A percentile compares a stretch with the other conserved stretches of the same genome.
Conservation (phyloP, 768 basidiomycete species). For the Lyophyllum shimeji region DNA sequence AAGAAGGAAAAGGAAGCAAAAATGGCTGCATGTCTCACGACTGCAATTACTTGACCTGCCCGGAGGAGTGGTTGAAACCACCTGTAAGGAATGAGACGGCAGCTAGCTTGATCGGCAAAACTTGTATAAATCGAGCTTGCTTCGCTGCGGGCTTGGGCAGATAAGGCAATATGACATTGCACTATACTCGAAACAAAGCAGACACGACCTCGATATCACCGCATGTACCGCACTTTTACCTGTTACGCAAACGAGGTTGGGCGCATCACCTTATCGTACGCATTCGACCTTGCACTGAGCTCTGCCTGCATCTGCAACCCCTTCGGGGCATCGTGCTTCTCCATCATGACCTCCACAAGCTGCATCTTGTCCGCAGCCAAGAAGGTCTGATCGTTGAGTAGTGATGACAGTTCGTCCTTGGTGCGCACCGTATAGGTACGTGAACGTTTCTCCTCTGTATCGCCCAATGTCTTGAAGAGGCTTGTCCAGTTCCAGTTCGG, state of each 20-base stretch:
- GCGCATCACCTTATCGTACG: constrained; percentile 28
- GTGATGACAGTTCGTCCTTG: constrained; percentile 61
- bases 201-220: not conserved
- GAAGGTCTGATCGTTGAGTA: constrained; percentile 68
- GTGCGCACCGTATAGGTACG: constrained; percentile 67
- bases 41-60: constrained; percentile 35
- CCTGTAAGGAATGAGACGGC: not conserved
- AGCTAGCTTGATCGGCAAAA: not conserved
- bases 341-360: constrained; percentile 81
- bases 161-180: not conserved
- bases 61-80: constrained; percentile 35
- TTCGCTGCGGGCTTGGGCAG: not conserved
- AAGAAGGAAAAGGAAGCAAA: constrained; percentile 36
- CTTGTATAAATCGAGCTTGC: not conserved
- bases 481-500: constrained; percentile 74
- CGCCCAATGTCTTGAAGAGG: constrained; percentile 61
- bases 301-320: constrained; percentile 58
- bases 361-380: constrained; percentile 65
- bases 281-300: constrained; percentile 50
- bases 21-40: constrained; percentile 40
- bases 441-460: constrained; percentile 45
- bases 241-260: constrained; percentile 1
- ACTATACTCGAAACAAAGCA: not conserved
- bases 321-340: constrained; percentile 66
- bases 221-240: not conserved